phyloP scores from a whole-genome alignment of 176 grass and related monocot species.

The Eleusine indica region DNA sequence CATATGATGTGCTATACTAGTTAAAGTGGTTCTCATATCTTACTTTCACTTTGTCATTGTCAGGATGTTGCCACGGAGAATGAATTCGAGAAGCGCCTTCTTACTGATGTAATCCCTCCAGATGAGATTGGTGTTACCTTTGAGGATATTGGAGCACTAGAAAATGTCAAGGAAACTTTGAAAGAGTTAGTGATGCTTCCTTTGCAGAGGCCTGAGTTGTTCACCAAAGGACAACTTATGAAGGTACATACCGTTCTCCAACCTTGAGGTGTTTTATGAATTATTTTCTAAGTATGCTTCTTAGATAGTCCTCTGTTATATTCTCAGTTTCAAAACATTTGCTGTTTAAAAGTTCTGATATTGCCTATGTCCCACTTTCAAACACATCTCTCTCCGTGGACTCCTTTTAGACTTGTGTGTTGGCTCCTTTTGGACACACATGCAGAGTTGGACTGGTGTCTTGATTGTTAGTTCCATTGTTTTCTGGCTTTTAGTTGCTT shows the following conservation, averaged over 20 bases:
- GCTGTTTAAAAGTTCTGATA: not conserved
- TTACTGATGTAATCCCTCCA: constrained; percentile 91
- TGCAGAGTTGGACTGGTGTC: not conserved
- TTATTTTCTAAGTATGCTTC: not conserved
- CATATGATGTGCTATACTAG: not conserved
- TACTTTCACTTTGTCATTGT: constrained; percentile 32
- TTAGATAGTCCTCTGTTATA: not conserved
- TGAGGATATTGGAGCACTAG: constrained; percentile 92
- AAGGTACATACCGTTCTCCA: constrained; percentile 59
- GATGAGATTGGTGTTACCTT: constrained; percentile 95
- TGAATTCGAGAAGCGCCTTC: constrained; percentile 96
- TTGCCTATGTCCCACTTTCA: not conserved
- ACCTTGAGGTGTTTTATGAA: not conserved
- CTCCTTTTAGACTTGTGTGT: not conserved
- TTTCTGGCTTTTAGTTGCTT: not conserved
- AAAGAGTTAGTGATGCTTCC: constrained; percentile 99
- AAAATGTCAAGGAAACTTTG: constrained; percentile 96
- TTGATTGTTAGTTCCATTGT: not conserved
- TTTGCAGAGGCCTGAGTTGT: constrained; percentile 95
- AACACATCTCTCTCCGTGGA: not conserved
- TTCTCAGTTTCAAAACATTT: constrained; percentile 1
- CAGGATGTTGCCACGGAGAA: constrained; percentile 92
- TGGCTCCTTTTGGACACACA: not conserved
- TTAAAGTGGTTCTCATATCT: constrained; percentile 6
- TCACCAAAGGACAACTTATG: constrained; percentile 93